phyloP scores from a whole-genome alignment of 2,329 filamentous ascomycete genomes.

The Colletotrichum sp. region DNA sequence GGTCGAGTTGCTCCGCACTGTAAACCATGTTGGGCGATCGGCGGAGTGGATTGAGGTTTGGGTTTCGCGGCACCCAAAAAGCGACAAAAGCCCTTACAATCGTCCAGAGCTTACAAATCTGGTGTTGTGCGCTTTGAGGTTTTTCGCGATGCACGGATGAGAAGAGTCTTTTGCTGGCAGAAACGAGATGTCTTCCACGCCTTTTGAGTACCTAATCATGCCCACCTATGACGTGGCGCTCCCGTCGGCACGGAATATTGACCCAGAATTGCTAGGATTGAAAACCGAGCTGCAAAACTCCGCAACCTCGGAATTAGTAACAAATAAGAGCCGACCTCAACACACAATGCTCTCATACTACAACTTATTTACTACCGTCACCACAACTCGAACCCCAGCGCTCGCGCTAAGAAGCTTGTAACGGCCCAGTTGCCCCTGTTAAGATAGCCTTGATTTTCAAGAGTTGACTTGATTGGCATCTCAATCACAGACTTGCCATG shows the following conservation, averaged over 20 bases:
- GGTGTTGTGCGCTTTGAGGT: background rate
- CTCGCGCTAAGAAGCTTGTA: background rate
- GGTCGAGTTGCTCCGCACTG: slow-evolving; percentile 31
- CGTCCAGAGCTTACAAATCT: background rate
- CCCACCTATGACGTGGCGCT: background rate
- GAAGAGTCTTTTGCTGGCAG: background rate
- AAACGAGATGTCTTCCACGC: background rate
- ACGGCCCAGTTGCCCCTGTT: background rate
- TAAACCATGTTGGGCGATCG: slow-evolving; percentile 19
- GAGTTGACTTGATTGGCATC: background rate
- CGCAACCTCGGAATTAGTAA: background rate
- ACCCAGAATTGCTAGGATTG: background rate
- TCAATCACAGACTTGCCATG: background rate
- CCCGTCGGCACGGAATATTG: background rate
- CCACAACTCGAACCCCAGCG: background rate
- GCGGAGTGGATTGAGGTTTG: background rate
- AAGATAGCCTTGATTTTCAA: background rate
- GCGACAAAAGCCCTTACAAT: background rate
- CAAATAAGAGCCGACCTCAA: background rate
- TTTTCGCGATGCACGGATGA: background rate
- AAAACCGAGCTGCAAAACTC: background rate
- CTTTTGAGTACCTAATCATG: background rate
- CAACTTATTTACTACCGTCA: accelerated
- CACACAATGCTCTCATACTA: background rate
- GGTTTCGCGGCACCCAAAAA: background rate